These are phyloP conservation scores for Ulota crispa DNA, from an alignment of 225 moss, liverwort and hornwort genomes.

Conservation along the genomic window DNA sequence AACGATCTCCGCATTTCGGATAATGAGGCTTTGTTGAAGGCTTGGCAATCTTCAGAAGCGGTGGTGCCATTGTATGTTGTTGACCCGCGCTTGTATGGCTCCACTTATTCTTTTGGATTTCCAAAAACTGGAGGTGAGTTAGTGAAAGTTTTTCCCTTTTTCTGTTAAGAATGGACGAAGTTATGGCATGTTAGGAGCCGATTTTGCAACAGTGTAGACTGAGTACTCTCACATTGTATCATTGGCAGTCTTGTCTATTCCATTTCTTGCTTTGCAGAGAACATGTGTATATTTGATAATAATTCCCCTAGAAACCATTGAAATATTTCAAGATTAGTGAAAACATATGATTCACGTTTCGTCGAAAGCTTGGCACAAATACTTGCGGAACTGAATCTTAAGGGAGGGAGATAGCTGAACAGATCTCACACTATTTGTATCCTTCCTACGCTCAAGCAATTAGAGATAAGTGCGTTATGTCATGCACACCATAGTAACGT, in stretches of 20 bases:
- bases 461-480: neutral
- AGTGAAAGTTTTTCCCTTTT: neutral
- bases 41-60: conserved; percentile 84
- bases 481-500: neutral
- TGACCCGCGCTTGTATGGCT: conserved; percentile 85
- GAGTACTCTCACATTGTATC: neutral
- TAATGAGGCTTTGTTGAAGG: conserved; percentile 85
- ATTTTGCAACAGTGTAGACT: neutral
- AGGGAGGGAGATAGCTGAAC: neutral
- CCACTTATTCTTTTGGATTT: conserved; percentile 79
- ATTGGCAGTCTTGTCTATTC: neutral
- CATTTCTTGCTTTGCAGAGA: neutral
- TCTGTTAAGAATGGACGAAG: neutral
- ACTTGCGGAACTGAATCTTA: neutral
- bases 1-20: conserved; percentile 90
- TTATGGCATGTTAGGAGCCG: neutral
- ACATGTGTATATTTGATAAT: neutral
- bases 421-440: neutral
- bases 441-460: neutral
- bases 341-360: neutral
- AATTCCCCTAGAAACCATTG: neutral
- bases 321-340: neutral
- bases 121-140: conserved; percentile 95
- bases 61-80: conserved; percentile 91
- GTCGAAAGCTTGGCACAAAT: neutral